Conservation (phyloP, 208 protist species). For the Leishmania arabica region DNA sequence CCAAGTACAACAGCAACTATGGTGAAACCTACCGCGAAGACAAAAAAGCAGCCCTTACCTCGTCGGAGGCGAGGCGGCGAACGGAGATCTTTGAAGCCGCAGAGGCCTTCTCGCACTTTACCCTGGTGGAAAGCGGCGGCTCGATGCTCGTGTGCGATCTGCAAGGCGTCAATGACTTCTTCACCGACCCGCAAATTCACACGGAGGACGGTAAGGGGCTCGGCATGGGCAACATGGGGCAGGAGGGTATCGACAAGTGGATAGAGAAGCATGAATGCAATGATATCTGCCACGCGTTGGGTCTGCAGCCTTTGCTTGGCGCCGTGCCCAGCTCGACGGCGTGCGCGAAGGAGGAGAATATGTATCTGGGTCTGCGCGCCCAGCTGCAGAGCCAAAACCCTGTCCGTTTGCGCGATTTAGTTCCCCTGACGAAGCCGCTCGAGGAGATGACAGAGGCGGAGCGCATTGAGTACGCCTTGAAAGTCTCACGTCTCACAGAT, state of each 20-base stretch:
- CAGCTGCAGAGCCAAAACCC: slow-evolving; percentile 53
- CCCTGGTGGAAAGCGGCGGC: slow-evolving; percentile 60
- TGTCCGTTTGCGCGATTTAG: slow-evolving; percentile 49
- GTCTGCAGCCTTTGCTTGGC: slow-evolving; percentile 48
- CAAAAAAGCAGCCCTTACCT: slow-evolving; percentile 52
- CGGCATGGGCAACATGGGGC: slow-evolving; percentile 84
- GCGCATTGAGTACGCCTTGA: slow-evolving; percentile 68
- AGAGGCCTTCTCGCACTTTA: slow-evolving; percentile 90
- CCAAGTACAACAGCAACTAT: slow-evolving; percentile 93
- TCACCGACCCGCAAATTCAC: slow-evolving; percentile 89
- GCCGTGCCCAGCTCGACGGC: slow-evolving; percentile 11
- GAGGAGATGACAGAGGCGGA: slow-evolving; percentile 78
- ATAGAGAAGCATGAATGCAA: slow-evolving; percentile 77
- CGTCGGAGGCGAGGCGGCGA: slow-evolving; percentile 44
- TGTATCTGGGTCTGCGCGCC: slow-evolving; percentile 50
- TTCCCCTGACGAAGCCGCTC: slow-evolving; percentile 68
- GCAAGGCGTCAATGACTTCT: slow-evolving; percentile 81
- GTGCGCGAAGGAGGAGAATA: slow-evolving; percentile 9
- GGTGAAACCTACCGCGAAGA: slow-evolving; percentile 74
- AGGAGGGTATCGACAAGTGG: slow-evolving; percentile 85
- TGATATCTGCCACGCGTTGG: slow-evolving; percentile 61
- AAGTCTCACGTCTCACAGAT: slow-evolving; percentile 52
- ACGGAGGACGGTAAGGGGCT: slow-evolving; percentile 78
- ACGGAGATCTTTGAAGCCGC: slow-evolving; percentile 71
- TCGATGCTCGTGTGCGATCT: slow-evolving; percentile 84